phyloP scores from a whole-genome alignment of 2,329 filamentous ascomycete genomes.

The Fusarium odoratissimum region DNA sequence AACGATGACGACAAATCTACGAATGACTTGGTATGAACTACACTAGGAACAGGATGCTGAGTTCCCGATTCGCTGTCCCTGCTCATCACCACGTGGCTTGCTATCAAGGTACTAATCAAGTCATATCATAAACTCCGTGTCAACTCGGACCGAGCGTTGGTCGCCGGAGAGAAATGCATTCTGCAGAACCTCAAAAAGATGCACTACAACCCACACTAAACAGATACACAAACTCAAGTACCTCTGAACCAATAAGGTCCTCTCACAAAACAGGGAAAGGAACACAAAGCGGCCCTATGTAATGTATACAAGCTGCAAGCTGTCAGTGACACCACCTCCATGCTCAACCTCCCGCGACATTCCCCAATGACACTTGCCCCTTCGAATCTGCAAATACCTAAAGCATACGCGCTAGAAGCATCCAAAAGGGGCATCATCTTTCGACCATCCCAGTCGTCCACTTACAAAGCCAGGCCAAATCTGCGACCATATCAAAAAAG shows the following conservation, averaged over 20 bases:
- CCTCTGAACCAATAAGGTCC: not conserved
- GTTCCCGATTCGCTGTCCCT: not conserved
- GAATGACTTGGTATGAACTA: too few species aligned
- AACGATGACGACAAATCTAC: not conserved
- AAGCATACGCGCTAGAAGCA: not conserved
- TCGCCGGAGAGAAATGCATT: not conserved
- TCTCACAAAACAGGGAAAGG: not conserved
- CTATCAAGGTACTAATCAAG: not conserved
- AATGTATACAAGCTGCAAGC: not conserved
- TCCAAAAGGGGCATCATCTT: constrained; percentile 20
- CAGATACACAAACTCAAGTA: not conserved
- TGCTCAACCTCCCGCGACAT: not conserved
- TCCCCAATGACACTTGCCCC: not conserved
- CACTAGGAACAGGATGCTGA: not conserved
- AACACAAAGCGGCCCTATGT: not conserved
- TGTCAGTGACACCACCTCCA: constrained; percentile 16
- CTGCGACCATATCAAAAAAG: constrained; percentile 4
- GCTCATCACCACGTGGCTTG: constrained; percentile 2
- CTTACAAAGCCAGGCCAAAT: not conserved
- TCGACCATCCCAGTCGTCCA: constrained; percentile 5
- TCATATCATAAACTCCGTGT: not conserved
- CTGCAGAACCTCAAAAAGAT: not conserved
- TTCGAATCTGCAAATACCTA: not conserved
- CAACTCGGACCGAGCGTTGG: not conserved
- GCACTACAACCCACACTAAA: not conserved